phyloP scores from a whole-genome alignment of 2,329 filamentous ascomycete species.

The Ophiognomonia clavigignenti-juglandacearum region DNA sequence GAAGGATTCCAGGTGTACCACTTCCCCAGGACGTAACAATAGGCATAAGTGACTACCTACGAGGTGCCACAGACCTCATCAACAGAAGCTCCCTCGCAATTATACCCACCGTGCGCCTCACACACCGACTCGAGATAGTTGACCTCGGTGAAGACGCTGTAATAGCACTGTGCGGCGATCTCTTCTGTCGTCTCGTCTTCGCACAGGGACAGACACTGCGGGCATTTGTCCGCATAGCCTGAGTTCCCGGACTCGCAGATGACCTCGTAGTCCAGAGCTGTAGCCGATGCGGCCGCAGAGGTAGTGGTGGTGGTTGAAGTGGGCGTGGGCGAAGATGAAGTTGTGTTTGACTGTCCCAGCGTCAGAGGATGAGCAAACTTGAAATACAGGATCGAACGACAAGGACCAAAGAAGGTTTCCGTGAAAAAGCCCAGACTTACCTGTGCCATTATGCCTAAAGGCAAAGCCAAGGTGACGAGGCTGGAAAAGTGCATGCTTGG shows the following conservation, averaged over 20 bases:
- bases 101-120: slow-evolving; percentile 1
- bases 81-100: slow-evolving; percentile 4
- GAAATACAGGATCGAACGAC: no score
- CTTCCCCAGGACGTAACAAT: no score
- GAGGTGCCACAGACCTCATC: slow-evolving; percentile 7
- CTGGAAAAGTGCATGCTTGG: neutral
- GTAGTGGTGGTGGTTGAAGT: slow-evolving; percentile 3
- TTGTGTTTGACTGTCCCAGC: neutral
- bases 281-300: slow-evolving; percentile 2
- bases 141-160: slow-evolving; percentile 6
- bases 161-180: slow-evolving; percentile 8
- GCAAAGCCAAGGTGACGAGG: slow-evolving; percentile 1
- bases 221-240: slow-evolving; percentile 6
- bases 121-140: slow-evolving; percentile 8
- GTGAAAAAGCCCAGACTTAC: no score
- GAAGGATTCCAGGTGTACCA: no score
- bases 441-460: slow-evolving; percentile 2
- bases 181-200: neutral
- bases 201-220: slow-evolving; percentile 10
- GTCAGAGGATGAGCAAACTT: neutral
- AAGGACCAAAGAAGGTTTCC: no score
- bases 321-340: neutral
- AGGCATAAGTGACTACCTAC: no score
- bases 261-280: slow-evolving; percentile 7
- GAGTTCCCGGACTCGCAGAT: slow-evolving; percentile 10